Evolutionary conservation across 495 filamentous ascomycete genomes (phyloP), one percentile per base, ranked within the genome.

Genomic region (Xylaria longipes): DNA sequence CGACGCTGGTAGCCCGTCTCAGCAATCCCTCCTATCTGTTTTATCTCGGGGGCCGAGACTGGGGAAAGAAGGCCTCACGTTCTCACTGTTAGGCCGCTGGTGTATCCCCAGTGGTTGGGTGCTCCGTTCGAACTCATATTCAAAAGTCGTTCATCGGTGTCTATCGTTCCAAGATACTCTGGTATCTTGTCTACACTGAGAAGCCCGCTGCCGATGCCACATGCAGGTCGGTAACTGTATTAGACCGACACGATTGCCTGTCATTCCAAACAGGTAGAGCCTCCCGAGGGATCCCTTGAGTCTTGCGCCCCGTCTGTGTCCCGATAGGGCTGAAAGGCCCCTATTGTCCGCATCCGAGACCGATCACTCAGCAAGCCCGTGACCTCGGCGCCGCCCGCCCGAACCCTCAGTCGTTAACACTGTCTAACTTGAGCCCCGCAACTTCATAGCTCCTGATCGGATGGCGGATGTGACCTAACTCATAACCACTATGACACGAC

Each of bases 401-500:
- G 73, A 71, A 73, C 43, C 63, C 69, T 77, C 69, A 69, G 72
- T 73, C 74, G 50, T 74, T 60, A 50, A 58, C 65, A 71, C 71
- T 75, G 75, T 74, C 76, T 68, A 58, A 71, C 72, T 77, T 74
- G 69, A 62, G 72, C 71, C 56, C 68, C 70, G 75, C 67, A 73
- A 58, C 65, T 64, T 65, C 76, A 71, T 75, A 74, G 71, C 69
- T 27, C 72, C 63, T 71, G 66, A 67, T 78, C 77, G 77, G 74
- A 79, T 79, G 76, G 77, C 74, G 76, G 76, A 76, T 76, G 72
- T 76, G 73, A 75, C 74, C 74, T 73, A 58, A 54, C 68, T 74
- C 63, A 37, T 74, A 76, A 65, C 74, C 77, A 80, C 74, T 80
- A 89, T 89, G 88, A 89, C 86, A 76, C 86, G 88, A 75, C 88